Evolutionary conservation across 345 rosid genomes (phyloP).

Genomic region (Citrus sp.): DNA sequence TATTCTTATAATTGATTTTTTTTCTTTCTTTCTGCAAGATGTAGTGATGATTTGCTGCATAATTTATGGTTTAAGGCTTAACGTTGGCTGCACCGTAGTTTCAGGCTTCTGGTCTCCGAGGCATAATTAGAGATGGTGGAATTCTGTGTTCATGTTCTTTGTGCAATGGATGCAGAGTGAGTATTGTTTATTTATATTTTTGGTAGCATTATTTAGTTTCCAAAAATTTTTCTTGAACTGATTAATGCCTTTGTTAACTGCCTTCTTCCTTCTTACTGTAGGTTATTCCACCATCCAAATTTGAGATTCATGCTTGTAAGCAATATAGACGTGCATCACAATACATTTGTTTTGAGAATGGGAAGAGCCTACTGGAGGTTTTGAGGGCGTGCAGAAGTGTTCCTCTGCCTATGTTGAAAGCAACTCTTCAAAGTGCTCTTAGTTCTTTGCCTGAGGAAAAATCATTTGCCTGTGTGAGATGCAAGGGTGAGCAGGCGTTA

Average conservation of each 20-base stretch:
- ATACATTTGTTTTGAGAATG: constrained; percentile 95
- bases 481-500: constrained; percentile 55
- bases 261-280: constrained; percentile 29
- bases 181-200: constrained; percentile 15
- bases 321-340: constrained; percentile 92
- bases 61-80: constrained; percentile 11
- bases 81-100: constrained; percentile 31
- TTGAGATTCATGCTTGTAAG: constrained; percentile 96
- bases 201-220: constrained; percentile 18
- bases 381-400: constrained; percentile 72
- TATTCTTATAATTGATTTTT: background rate
- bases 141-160: constrained; percentile 82
- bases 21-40: constrained; percentile 6
- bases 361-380: constrained; percentile 95
- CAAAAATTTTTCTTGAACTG: constrained; percentile 18
- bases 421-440: constrained; percentile 54
- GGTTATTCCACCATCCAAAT: constrained; percentile 94
- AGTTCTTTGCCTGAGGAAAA: constrained; percentile 57
- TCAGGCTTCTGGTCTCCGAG: constrained; percentile 90
- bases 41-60: background rate
- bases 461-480: constrained; percentile 73
- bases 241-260: constrained; percentile 18
- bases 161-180: constrained; percentile 82
- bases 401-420: constrained; percentile 72
- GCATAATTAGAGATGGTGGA: constrained; percentile 79